These are phyloP conservation scores for Kwoniella europaea DNA, from an alignment of 768 basidiomycete genomes.

Conservation along the genomic window DNA sequence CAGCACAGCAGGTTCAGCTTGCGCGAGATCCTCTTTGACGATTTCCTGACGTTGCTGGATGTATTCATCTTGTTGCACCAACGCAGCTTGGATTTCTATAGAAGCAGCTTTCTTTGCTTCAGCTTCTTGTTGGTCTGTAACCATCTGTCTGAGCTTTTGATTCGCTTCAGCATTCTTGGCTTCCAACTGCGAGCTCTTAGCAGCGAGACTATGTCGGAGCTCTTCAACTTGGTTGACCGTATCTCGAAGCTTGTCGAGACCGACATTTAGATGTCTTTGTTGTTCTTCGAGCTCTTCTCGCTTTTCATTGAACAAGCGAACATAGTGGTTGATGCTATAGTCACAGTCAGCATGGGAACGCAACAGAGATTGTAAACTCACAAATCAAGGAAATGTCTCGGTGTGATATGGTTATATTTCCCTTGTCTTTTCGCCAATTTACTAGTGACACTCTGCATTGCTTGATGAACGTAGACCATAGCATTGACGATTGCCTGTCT, in stretches of 20 bases:
- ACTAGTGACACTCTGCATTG: conserved; percentile 85
- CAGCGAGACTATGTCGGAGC: conserved; percentile 89
- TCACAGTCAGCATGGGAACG: conserved; percentile 4
- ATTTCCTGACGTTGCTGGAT: conserved; percentile 86
- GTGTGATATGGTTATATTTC: conserved; percentile 95
- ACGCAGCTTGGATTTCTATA: conserved; percentile 90
- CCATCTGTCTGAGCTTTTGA: conserved; percentile 96
- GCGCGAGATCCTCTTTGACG: conserved; percentile 93
- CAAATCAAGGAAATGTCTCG: conserved; percentile 98
- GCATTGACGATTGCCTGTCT: conserved; percentile 91
- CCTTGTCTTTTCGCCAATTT: conserved; percentile 89
- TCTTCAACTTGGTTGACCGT: conserved; percentile 98
- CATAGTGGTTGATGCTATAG: conserved; percentile 91
- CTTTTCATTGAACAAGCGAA: conserved; percentile 91
- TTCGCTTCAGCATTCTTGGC: conserved; percentile 95
- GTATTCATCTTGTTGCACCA: conserved; percentile 85
- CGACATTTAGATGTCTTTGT: conserved; percentile 96
- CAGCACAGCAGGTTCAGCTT: conserved; percentile 94
- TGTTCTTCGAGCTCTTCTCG: conserved; percentile 97
- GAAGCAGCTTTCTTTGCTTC: conserved; percentile 98
- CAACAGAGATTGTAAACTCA: conserved; percentile 62
- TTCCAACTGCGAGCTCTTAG: conserved; percentile 88
- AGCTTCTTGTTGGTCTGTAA: conserved; percentile 96
- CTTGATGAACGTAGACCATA: conserved; percentile 86
- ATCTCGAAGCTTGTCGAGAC: conserved; percentile 91